Percentiles rank a stretch among this genome's conserved stretches.
Evolutionary conservation across 2,329 filamentous ascomycete species (phyloP).

Genomic region (Knufia petricola): DNA sequence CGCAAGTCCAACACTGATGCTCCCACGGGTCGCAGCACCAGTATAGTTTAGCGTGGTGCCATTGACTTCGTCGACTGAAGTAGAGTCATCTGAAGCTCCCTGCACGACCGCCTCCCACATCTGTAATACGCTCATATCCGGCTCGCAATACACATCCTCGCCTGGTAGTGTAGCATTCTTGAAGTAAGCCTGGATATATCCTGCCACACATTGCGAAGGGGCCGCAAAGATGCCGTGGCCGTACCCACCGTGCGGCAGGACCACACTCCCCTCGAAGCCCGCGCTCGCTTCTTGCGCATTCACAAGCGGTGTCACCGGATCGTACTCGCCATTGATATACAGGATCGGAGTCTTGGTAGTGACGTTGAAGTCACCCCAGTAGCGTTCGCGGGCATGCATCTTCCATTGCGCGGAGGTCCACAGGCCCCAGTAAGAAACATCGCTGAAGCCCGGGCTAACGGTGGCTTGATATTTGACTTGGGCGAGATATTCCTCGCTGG

Average conservation of each 20-base stretch:
- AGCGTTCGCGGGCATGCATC: constrained; percentile 22
- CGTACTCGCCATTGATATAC: constrained; percentile 23
- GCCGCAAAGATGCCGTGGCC: constrained; percentile 22
- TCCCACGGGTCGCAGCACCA: too few relatives aligned
- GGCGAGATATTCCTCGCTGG: neutral
- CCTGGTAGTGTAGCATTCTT: constrained; percentile 28
- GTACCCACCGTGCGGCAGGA: constrained; percentile 20
- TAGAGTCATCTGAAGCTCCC: too few relatives aligned
- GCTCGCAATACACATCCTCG: constrained; percentile 27
- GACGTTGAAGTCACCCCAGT: constrained; percentile 21
- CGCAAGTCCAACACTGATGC: too few relatives aligned
- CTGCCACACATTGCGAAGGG: constrained; percentile 27
- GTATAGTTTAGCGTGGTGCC: too few relatives aligned
- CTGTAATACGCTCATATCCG: too few relatives aligned
- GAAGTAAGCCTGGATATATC: constrained; percentile 27
- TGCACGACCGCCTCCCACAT: too few relatives aligned
- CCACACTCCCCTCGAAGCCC: constrained; percentile 21
- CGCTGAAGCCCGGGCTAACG: constrained; percentile 3
- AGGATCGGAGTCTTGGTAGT: constrained; percentile 24
- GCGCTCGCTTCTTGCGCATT: constrained; percentile 23
- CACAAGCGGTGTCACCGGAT: constrained; percentile 22
- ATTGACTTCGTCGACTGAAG: too few relatives aligned
- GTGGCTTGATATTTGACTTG: neutral
- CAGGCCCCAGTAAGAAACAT: constrained; percentile 2
- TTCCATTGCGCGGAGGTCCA: constrained; percentile 20